Evolutionary conservation across 116 monocot genomes (phyloP).

Genomic region (Trichopus zeylanicus): DNA sequence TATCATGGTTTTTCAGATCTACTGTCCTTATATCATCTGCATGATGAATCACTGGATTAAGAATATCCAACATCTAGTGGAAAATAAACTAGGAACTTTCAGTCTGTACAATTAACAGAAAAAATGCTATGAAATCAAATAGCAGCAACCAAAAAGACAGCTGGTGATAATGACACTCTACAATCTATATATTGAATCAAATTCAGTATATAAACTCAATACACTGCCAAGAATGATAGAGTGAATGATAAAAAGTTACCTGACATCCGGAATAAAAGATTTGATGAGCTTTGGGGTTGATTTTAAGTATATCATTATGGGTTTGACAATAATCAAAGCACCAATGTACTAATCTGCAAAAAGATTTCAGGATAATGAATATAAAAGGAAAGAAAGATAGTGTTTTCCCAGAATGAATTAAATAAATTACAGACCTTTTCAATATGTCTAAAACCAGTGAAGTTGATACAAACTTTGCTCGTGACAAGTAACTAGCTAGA

Average conservation of each 20-base stretch:
- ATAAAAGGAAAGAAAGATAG: not conserved
- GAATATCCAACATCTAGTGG: no score
- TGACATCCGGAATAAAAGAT: slow-evolving; percentile 82
- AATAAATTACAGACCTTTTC: slow-evolving; percentile 38
- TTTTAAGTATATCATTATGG: slow-evolving; percentile 18
- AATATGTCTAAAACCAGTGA: slow-evolving; percentile 35
- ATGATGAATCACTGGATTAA: no score
- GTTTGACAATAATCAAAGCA: slow-evolving; percentile 62
- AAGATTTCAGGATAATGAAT: slow-evolving; percentile 8
- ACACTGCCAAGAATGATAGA: no score
- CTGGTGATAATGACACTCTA: no score
- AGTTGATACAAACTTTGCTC: slow-evolving; percentile 83
- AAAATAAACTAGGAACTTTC: no score
- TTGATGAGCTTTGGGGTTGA: slow-evolving; percentile 39
- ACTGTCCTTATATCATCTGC: no score
- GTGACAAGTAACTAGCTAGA: slow-evolving; percentile 83
- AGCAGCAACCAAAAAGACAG: no score
- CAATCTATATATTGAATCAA: no score
- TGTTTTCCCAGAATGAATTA: not conserved
- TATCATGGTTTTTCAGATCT: no score
- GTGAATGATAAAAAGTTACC: slow-evolving; percentile 34
- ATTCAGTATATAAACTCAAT: no score
- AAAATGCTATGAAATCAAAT: no score
- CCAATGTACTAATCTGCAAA: slow-evolving; percentile 76
- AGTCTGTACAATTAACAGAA: no score